phyloP scores from a whole-genome alignment of 1,139 yeast species.

The Groenewaldozyma sp. region DNA sequence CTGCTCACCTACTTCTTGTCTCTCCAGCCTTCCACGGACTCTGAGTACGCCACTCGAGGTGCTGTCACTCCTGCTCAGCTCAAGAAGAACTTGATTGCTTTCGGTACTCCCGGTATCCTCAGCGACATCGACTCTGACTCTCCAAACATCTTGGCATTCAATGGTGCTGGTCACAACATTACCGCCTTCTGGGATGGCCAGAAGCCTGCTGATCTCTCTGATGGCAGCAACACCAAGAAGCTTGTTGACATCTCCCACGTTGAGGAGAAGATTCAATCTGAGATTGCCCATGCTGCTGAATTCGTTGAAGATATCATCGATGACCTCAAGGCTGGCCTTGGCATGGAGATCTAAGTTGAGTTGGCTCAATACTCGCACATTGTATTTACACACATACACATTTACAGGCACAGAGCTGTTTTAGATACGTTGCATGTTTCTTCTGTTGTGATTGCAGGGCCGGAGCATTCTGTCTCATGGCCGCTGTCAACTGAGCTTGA shows the following conservation, averaged over 20 bases:
- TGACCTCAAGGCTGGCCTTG: conserved; percentile 18
- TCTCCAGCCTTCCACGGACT: conserved; percentile 76
- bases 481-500: too few relatives aligned
- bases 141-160: conserved; percentile 82
- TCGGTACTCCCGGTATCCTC: conserved; percentile 62
- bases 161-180: conserved; percentile 85
- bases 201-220: conserved; percentile 7
- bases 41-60: conserved; percentile 57
- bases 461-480: too few relatives aligned
- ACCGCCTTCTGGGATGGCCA: conserved; percentile 52
- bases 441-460: too few relatives aligned
- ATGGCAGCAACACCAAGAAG: conserved; percentile 7
- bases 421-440: too few relatives aligned
- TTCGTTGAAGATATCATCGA: conserved; percentile 19
- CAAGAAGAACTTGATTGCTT: conserved; percentile 78
- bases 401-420: too few relatives aligned
- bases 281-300: conserved; percentile 16
- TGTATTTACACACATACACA: neutral
- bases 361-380: neutral
- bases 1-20: conserved; percentile 76
- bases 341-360: conserved; percentile 13
- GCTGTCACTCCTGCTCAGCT: conserved; percentile 71
- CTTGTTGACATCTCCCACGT: conserved; percentile 19
- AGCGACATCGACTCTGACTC: conserved; percentile 71
- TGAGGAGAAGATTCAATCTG: conserved; percentile 15